These are phyloP conservation scores for Colletotrichum gigasporum DNA, from an alignment of 2,329 filamentous ascomycete genomes.

Conservation along the genomic window DNA sequence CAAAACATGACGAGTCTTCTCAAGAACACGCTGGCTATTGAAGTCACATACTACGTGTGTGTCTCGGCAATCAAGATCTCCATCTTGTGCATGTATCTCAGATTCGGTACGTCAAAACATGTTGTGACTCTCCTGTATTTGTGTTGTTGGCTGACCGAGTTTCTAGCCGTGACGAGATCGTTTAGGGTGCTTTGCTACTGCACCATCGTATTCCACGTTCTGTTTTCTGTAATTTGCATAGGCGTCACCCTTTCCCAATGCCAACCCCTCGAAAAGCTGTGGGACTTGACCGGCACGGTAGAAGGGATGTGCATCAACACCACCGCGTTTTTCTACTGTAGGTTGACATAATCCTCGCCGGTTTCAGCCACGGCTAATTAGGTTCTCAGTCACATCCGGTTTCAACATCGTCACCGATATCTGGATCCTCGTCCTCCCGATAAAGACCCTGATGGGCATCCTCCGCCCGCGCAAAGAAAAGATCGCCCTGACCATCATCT, in stretches of 20 bases:
- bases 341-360: slow-evolving; percentile 2
- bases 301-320: slow-evolving; percentile 50
- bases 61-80: slow-evolving; percentile 53
- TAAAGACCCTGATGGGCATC: slow-evolving; percentile 53
- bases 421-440: slow-evolving; percentile 54
- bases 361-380: too few species aligned
- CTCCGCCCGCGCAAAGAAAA: slow-evolving; percentile 59
- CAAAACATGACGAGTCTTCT: slow-evolving; percentile 35
- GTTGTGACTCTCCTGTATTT: neutral
- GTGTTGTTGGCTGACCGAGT: neutral
- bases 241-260: slow-evolving; percentile 52
- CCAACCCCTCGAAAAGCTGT: slow-evolving; percentile 50
- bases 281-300: slow-evolving; percentile 45
- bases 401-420: slow-evolving; percentile 59
- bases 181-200: slow-evolving; percentile 43
- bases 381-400: slow-evolving; percentile 50
- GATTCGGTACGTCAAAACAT: slow-evolving; percentile 46
- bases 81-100: slow-evolving; percentile 55
- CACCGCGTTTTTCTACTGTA: slow-evolving; percentile 52
- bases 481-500: slow-evolving; percentile 56
- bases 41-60: slow-evolving; percentile 51
- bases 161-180: slow-evolving; percentile 31
- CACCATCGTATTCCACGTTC: slow-evolving; percentile 48
- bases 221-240: slow-evolving; percentile 52
- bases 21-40: slow-evolving; percentile 46